Evolutionary conservation across 177 flowering plant genomes (phyloP).

Genomic region (Vitis hybrid): DNA sequence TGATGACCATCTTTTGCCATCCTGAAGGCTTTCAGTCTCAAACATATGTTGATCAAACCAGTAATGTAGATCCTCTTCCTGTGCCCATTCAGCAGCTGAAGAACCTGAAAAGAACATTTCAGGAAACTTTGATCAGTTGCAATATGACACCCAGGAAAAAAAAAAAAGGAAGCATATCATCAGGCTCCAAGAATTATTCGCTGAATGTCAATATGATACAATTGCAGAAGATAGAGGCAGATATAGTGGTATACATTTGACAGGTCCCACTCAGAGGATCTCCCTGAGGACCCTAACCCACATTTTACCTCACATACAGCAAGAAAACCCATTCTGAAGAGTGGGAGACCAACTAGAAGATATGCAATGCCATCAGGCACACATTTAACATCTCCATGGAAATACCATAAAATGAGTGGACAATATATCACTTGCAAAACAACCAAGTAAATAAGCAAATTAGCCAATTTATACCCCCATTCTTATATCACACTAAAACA

Average conservation of each 20-base stretch:
- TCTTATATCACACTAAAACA: no score
- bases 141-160: neutral
- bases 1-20: conserved; percentile 57
- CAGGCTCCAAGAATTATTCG: neutral
- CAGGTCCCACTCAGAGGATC: neutral
- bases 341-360: no score
- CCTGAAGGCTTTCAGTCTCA: conserved; percentile 48
- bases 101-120: conserved; percentile 58
- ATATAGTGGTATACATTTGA: neutral
- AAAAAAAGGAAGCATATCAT: neutral
- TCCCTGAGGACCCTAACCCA: no score
- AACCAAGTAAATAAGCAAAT: no score
- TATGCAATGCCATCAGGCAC: no score
- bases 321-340: no score
- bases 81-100: conserved; percentile 76
- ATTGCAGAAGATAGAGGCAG: neutral
- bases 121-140: neutral
- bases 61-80: conserved; percentile 47
- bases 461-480: no score
- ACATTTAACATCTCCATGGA: no score
- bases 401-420: no score
- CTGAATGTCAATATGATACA: neutral
- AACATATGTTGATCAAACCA: conserved; percentile 63
- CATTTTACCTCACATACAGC: no score
- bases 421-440: no score